Evolutionary conservation across 805 yeast species (phyloP), one percentile per base, ranked within the genome.

Genomic region (Wickerhamomyces hampshirensis): DNA sequence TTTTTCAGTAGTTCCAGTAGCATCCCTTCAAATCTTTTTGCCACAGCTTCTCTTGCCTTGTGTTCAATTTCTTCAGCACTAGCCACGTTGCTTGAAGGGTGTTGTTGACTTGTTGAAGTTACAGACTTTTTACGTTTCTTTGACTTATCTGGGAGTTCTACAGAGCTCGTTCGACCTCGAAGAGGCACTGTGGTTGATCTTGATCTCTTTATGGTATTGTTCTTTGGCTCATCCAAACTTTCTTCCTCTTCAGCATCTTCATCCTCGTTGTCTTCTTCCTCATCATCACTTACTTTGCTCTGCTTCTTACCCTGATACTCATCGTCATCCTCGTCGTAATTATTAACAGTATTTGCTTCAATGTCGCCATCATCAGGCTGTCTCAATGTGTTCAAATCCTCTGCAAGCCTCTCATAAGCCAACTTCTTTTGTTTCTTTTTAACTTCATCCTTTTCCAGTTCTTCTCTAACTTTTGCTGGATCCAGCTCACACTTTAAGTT

Each of bases 11-110:
- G 65, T 13, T 63, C 65, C 15, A 54, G 47, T 45, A 81, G 73
- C 48, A 79, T 77, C 8, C 47, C 43, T 65, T 69, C 28, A 64
- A 63, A 18, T 79, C 83, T 40, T 69, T 65, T 27, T 55, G 57
- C 47, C 77, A 63, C 26, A 66, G 70, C 50, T 61, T 71, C 29
- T 37, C 46, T 43, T 37, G 60, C 47, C 42, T 47, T 47, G 26
- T 38, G 24, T 10, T 44, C 50, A 24, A 45, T 42, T 17, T 40
- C 40, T 21, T 37, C 39, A n/a, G 26, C 18, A 18, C 18, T 17
- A 15, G n/a, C n/a, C n/a, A n/a, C n/a, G n/a, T n/a, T n/a, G n/a
- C n/a, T n/a, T n/a, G n/a, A n/a, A n/a, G n/a, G n/a, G n/a, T n/a
- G n/a, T n/a, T n/a, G n/a, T n/a, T n/a, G n/a, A n/a, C n/a, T n/a